Conservation (phyloP, 2,329 filamentous ascomycete species). For the Beauveria bassiana region DNA sequence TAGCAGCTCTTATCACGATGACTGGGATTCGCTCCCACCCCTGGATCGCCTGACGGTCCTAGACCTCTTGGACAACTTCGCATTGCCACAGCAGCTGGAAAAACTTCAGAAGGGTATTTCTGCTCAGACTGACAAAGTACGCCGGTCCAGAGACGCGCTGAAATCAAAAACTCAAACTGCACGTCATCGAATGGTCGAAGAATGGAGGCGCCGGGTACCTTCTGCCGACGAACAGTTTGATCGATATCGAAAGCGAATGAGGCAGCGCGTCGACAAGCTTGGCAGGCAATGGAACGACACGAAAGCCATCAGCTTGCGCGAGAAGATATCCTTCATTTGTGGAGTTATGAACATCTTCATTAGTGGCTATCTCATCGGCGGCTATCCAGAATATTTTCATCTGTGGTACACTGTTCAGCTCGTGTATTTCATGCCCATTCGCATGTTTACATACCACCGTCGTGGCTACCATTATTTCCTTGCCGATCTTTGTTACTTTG, state of each 20-base stretch:
- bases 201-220: conserved; percentile 81
- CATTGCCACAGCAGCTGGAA: conserved; percentile 82
- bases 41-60: conserved; percentile 86
- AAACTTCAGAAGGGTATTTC: conserved; percentile 79
- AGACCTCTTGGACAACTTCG: conserved; percentile 89
- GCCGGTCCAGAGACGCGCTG: conserved; percentile 71
- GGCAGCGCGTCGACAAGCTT: conserved; percentile 78
- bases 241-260: conserved; percentile 83
- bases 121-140: conserved; percentile 77
- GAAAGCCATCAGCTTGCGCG: conserved; percentile 76
- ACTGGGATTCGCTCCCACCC: conserved; percentile 80
- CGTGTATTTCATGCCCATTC: conserved; percentile 93
- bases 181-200: conserved; percentile 83
- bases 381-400: conserved; percentile 77
- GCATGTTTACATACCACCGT: conserved; percentile 82
- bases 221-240: conserved; percentile 88
- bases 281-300: conserved; percentile 82
- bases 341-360: conserved; percentile 97
- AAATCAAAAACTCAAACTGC: conserved; percentile 69
- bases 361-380: conserved; percentile 88
- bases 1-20: conserved; percentile 78
- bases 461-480: conserved; percentile 96
- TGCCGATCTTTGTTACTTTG: conserved; percentile 95
- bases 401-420: conserved; percentile 86
- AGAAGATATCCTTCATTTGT: conserved; percentile 94